phyloP scores from a whole-genome alignment of 1,284 basidiomycete genomes.

The Thelephora terrestris region DNA sequence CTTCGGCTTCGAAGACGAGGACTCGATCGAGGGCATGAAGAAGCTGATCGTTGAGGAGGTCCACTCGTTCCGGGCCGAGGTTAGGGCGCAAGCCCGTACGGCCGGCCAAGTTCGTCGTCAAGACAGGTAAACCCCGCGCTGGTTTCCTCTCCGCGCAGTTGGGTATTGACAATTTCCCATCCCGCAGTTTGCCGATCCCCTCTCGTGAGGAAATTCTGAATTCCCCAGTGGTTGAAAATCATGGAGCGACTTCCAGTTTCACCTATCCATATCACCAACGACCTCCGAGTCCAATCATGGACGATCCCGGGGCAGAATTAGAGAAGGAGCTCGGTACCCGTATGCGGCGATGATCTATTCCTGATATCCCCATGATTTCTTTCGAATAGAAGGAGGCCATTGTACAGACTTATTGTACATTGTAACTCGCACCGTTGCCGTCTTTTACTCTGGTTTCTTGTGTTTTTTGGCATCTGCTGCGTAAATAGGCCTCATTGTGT shows the following conservation, averaged over 20 bases:
- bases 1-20: conserved; percentile 96
- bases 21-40: conserved; percentile 96
- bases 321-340: conserved; percentile 73
- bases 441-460: no score
- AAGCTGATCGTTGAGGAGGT: conserved; percentile 93
- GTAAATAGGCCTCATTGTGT: no score
- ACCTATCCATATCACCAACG: conserved; percentile 33
- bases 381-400: no score
- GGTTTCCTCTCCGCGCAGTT: neutral
- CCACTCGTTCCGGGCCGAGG: conserved; percentile 77
- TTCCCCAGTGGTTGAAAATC: conserved; percentile 59
- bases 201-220: conserved; percentile 69
- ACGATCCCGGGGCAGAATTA: conserved; percentile 80
- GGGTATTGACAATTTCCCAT: neutral
- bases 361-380: no score
- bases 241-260: conserved; percentile 62
- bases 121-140: conserved; percentile 42
- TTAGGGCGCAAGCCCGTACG: conserved; percentile 67
- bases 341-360: conserved; percentile 13
- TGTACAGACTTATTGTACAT: no score
- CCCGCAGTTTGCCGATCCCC: conserved; percentile 59
- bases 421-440: no score
- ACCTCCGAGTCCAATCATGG: conserved; percentile 54
- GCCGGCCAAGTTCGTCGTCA: conserved; percentile 59
- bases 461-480: no score